phyloP scores from a whole-genome alignment of 2,329 filamentous ascomycete species.

The Rosellinia necatrix region DNA sequence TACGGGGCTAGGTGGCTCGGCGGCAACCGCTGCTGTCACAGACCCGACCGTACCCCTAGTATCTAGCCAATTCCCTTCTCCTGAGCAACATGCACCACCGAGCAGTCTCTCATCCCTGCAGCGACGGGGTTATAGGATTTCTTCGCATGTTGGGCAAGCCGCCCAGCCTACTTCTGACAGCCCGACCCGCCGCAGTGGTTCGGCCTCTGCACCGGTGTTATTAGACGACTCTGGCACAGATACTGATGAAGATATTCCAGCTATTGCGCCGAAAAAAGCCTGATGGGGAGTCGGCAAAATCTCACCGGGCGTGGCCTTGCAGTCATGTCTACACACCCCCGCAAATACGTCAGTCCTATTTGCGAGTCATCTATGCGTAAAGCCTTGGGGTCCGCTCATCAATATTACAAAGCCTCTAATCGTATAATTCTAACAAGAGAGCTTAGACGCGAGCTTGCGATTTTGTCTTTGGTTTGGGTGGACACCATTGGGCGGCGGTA shows the following conservation, averaged over 20 bases:
- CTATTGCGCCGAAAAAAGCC: slow-evolving; percentile 32
- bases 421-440: too few species aligned
- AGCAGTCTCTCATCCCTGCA: slow-evolving; percentile 38
- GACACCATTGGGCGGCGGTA: too few species aligned
- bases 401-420: not conserved
- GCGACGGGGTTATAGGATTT: slow-evolving; percentile 39
- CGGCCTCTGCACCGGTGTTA: slow-evolving; percentile 33
- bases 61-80: not conserved
- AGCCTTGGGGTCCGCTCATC: too few species aligned
- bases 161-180: slow-evolving; percentile 16
- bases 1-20: slow-evolving; percentile 35
- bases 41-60: slow-evolving; percentile 20
- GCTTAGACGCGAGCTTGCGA: too few species aligned
- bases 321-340: not conserved
- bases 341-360: not conserved
- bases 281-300: not conserved
- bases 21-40: slow-evolving; percentile 34
- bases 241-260: slow-evolving; percentile 39
- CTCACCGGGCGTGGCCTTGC: not conserved
- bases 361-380: too few species aligned
- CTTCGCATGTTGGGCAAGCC: slow-evolving; percentile 32
- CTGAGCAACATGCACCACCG: slow-evolving; percentile 5
- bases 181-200: slow-evolving; percentile 25
- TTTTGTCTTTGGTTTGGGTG: too few species aligned
- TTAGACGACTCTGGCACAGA: slow-evolving; percentile 35